A percentile compares a stretch with the other conserved stretches of the same genome.
Conservation (phyloP, 2,329 filamentous ascomycete genomes). For the Spiromastix sp. region DNA sequence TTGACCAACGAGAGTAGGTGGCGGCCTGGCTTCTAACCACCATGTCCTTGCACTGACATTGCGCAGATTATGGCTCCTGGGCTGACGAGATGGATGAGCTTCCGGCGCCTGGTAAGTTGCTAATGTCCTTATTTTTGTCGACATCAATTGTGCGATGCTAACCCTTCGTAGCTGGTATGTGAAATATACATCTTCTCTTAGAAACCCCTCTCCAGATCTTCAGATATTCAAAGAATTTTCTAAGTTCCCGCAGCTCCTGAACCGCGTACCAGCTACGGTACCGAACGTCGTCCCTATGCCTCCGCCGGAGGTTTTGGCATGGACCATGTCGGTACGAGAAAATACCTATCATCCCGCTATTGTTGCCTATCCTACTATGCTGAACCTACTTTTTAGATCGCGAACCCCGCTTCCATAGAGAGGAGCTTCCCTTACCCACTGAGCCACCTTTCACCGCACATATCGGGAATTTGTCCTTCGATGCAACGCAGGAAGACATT, state of each 20-base stretch:
- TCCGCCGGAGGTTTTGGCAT: constrained; percentile 27
- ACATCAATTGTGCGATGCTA: constrained; percentile 13
- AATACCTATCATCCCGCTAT: constrained; percentile 5
- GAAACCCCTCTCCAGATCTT: too few relatives aligned
- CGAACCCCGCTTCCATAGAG: constrained; percentile 39
- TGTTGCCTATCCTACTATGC: constrained; percentile 6
- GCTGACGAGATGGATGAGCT: constrained; percentile 96
- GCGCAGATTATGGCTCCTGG: constrained; percentile 74
- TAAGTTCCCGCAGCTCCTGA: constrained; percentile 24
- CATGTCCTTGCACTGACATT: constrained; percentile 18
- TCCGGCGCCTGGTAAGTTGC: constrained; percentile 58
- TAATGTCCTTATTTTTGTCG: constrained; percentile 10
- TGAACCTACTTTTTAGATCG: constrained; percentile 20
- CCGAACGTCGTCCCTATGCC: constrained; percentile 40
- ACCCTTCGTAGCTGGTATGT: constrained; percentile 5
- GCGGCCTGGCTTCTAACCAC: constrained; percentile 5
- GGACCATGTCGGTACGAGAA: constrained; percentile 24
- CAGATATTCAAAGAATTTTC: not conserved
- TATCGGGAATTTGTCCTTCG: constrained; percentile 92
- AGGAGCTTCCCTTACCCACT: constrained; percentile 74
- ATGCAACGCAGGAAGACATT: constrained; percentile 74
- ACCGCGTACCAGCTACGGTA: constrained; percentile 36
- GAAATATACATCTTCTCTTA: constrained; percentile 13
- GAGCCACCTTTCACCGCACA: constrained; percentile 94
- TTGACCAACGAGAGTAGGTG: constrained; percentile 78